phyloP scores from a whole-genome alignment of 345 rosid genomes.

The Cardiospermum halicacabum region DNA sequence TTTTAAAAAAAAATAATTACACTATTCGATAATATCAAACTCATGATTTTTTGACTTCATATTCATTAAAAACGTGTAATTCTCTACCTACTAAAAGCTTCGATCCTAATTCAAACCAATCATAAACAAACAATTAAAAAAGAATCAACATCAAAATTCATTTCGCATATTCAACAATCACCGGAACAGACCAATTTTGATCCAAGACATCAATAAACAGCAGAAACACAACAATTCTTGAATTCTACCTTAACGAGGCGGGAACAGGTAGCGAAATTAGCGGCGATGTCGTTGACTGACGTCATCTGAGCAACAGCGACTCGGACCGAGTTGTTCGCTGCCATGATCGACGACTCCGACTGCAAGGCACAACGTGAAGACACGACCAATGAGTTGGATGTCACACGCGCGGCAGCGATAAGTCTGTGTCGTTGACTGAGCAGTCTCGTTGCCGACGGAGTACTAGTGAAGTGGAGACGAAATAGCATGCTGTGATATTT shows the following conservation, averaged over 20 bases:
- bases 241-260: conserved; percentile 66
- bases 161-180: background rate
- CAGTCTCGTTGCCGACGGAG: background rate
- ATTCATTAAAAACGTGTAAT: no score
- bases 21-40: no score
- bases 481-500: conserved; percentile 5
- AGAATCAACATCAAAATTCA: background rate
- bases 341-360: conserved; percentile 29
- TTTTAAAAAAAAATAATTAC: no score
- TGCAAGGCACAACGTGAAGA: conserved; percentile 20
- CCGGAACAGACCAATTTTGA: background rate
- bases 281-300: conserved; percentile 70
- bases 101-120: background rate
- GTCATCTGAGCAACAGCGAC: conserved; percentile 99
- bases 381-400: conserved; percentile 5
- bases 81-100: no score
- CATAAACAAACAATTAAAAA: background rate
- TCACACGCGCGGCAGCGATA: background rate
- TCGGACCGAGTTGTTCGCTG: conserved; percentile 49
- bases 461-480: background rate
- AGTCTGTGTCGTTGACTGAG: background rate
- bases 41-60: no score
- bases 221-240: background rate
- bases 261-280: conserved; percentile 83
- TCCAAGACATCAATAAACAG: background rate